These are phyloP conservation scores for Kwoniella bestiolae DNA, from an alignment of 768 basidiomycete species.

Conservation along the genomic window DNA sequence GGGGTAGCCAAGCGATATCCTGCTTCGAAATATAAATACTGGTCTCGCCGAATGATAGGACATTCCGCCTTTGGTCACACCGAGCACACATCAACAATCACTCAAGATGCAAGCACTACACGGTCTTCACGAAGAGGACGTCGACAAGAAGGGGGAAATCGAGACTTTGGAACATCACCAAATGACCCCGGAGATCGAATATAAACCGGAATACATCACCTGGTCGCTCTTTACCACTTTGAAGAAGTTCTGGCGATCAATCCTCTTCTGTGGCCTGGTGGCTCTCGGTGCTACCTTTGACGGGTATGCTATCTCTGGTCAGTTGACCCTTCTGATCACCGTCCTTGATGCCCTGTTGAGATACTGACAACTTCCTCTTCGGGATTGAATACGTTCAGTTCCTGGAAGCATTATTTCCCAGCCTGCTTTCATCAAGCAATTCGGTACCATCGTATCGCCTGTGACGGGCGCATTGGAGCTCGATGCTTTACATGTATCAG, in stretches of 20 bases:
- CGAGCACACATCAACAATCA: too few species aligned
- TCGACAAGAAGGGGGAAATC: slow-evolving; percentile 5
- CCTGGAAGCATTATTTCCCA: slow-evolving; percentile 10
- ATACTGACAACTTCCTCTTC: too few species aligned
- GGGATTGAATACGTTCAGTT: too few species aligned
- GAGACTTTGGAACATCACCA: not conserved
- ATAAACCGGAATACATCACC: not conserved
- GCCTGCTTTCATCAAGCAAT: slow-evolving; percentile 4
- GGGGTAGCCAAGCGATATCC: too few species aligned
- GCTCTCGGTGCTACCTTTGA: slow-evolving; percentile 1
- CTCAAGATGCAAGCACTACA: not conserved
- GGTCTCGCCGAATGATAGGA: too few species aligned
- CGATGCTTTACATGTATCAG: slow-evolving; percentile 6
- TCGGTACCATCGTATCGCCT: not conserved
- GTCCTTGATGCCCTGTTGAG: slow-evolving; percentile 3
- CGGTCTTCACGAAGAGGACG: not conserved
- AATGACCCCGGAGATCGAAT: not conserved
- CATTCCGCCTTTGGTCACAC: too few species aligned
- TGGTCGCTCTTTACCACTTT: not conserved
- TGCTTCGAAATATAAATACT: too few species aligned
- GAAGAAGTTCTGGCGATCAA: slow-evolving; percentile 3
- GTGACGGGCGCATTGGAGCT: not conserved
- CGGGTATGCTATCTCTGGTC: not conserved
- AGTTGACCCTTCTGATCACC: not conserved
- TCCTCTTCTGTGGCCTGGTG: not conserved